Percentiles rank a stretch among this genome's conserved stretches.
These are phyloP conservation scores for Stephanodiscus triporus DNA, from an alignment of 108 stramenopile genomes.

Conservation along the genomic window DNA sequence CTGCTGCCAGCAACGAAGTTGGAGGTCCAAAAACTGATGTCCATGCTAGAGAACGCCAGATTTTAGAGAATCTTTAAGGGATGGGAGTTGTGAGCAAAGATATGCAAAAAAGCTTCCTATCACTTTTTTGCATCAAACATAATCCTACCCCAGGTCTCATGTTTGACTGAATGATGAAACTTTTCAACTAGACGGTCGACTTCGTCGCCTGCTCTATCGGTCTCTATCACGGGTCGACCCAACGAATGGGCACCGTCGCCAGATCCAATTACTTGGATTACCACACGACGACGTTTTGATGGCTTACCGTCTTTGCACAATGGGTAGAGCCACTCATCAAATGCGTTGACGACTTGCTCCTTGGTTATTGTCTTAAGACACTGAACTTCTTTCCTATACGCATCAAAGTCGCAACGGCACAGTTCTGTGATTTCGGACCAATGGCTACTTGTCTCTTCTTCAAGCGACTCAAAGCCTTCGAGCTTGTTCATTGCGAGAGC, in stretches of 20 bases:
- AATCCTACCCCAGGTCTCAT: conserved; percentile 44
- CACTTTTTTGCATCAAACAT: neutral
- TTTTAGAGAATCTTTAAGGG: too few species aligned
- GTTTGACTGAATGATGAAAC: conserved; percentile 52
- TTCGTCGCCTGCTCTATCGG: conserved; percentile 30
- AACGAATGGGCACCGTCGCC: conserved; percentile 57
- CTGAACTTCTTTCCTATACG: conserved; percentile 66
- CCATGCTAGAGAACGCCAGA: too few species aligned
- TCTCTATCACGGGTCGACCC: conserved; percentile 56
- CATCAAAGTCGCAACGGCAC: conserved; percentile 70
- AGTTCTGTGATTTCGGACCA: conserved; percentile 80
- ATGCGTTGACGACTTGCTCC: conserved; percentile 62
- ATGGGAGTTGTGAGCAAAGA: too few species aligned
- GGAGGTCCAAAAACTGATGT: too few species aligned
- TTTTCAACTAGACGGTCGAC: conserved; percentile 53
- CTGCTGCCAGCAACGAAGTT: too few species aligned
- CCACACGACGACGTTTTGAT: conserved; percentile 52
- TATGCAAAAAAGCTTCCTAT: too few species aligned
- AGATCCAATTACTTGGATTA: conserved; percentile 73
- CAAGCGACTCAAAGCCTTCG: conserved; percentile 76
- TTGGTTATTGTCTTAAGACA: conserved; percentile 64
- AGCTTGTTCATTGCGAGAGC: conserved; percentile 81
- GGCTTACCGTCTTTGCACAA: conserved; percentile 27
- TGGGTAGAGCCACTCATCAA: conserved; percentile 78
- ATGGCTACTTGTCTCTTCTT: conserved; percentile 61